Evolutionary conservation across 2,329 filamentous ascomycete species (phyloP).

Genomic region (Magnaporthiopsis rhizophila): DNA sequence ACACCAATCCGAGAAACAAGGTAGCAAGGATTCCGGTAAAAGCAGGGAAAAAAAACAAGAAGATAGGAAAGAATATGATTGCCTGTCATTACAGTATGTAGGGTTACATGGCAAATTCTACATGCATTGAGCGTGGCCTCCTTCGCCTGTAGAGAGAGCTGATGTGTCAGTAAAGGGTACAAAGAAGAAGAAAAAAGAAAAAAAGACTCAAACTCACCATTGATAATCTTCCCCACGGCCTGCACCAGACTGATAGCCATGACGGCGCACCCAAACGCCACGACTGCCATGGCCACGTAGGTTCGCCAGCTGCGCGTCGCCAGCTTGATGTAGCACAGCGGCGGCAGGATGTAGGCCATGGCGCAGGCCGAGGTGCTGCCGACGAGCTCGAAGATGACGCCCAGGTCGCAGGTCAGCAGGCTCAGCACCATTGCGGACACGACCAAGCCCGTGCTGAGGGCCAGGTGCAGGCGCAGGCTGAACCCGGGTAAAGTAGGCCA

Average conservation of each 20-base stretch:
- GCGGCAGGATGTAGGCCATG: constrained; percentile 90
- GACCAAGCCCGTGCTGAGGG: constrained; percentile 81
- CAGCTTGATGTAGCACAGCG: constrained; percentile 90
- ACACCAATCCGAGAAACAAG: neutral
- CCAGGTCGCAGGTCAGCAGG: constrained; percentile 85
- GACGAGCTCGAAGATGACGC: constrained; percentile 90
- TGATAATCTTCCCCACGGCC: constrained; percentile 60
- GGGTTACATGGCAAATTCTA: constrained; percentile 6
- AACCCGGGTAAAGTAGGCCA: constrained; percentile 58
- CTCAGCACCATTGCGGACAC: constrained; percentile 67
- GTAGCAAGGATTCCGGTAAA: neutral
- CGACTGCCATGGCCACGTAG: constrained; percentile 61
- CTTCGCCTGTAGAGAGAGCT: constrained; percentile 7
- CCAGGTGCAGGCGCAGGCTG: constrained; percentile 74
- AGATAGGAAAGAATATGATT: neutral
- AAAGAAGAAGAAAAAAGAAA: neutral
- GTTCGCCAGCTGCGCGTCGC: constrained; percentile 70
- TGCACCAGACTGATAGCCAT: constrained; percentile 75
- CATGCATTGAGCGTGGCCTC: constrained; percentile 10
- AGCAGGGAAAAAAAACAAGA: neutral
- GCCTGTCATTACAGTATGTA: neutral
- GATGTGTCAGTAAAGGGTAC: neutral
- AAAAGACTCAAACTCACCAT: constrained; percentile 27
- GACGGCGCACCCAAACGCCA: constrained; percentile 70
- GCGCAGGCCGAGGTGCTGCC: constrained; percentile 91